Percentiles rank a stretch among this genome's conserved stretches.
Conservation (phyloP, 345 rosid genomes). For the Combretum micranthum region DNA sequence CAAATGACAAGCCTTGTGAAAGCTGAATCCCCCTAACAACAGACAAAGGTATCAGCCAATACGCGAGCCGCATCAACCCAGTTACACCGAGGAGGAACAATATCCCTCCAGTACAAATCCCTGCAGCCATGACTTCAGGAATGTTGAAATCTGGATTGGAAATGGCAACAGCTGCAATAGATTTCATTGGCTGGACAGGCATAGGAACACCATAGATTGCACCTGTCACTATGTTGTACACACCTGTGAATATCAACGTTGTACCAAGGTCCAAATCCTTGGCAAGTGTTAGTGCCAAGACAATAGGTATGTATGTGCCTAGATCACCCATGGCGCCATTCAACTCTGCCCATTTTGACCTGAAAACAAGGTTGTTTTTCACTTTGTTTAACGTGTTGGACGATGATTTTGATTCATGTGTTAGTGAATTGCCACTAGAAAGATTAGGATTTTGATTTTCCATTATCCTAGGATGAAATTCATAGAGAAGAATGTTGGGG, state of each 20-base stretch:
- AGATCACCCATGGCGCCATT: constrained; percentile 92
- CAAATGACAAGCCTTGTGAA: constrained; percentile 76
- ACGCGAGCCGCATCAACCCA: constrained; percentile 69
- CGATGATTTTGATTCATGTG: constrained; percentile 6
- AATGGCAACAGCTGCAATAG: constrained; percentile 72
- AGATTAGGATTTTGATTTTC: constrained; percentile 9
- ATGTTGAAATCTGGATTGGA: constrained; percentile 43
- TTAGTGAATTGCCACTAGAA: constrained; percentile 3
- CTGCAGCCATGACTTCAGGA: constrained; percentile 77
- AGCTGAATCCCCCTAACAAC: constrained; percentile 83
- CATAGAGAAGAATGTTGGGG: no score
- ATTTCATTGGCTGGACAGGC: constrained; percentile 97
- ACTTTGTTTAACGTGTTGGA: constrained; percentile 27
- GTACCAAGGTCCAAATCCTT: constrained; percentile 73
- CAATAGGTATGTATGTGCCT: constrained; percentile 81
- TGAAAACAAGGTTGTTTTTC: constrained; percentile 36
- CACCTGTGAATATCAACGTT: constrained; percentile 64
- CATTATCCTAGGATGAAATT: background rate
- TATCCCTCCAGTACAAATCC: constrained; percentile 64
- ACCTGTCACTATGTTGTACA: constrained; percentile 66
- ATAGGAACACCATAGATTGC: constrained; percentile 74
- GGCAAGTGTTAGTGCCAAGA: constrained; percentile 72
- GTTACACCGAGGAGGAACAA: constrained; percentile 56
- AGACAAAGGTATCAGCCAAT: constrained; percentile 51
- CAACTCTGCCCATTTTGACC: constrained; percentile 56